Evolutionary conservation across 2,329 filamentous ascomycete genomes (phyloP).

Genomic region (Pyrenochaeta sp.): DNA sequence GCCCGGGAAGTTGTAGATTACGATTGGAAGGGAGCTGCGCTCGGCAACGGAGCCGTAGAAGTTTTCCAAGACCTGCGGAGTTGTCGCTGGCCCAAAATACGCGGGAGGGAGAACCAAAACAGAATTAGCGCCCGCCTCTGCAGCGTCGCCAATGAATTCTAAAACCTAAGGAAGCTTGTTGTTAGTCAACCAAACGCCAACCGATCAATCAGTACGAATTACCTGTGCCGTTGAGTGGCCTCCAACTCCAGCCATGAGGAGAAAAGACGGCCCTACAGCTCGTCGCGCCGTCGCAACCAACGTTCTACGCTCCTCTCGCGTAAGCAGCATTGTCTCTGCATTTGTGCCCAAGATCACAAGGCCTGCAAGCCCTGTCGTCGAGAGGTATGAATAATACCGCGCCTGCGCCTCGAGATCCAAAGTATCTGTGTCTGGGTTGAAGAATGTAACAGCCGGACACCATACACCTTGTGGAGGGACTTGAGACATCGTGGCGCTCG

Average conservation of each 20-base stretch:
- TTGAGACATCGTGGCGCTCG: conserved; percentile 10
- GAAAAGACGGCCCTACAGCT: conserved; percentile 49
- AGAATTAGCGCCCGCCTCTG: conserved; percentile 50
- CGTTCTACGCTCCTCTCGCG: conserved; percentile 49
- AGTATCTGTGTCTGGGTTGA: conserved; percentile 47
- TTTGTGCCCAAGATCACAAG: conserved; percentile 54
- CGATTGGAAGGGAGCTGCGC: conserved; percentile 66
- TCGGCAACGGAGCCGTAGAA: conserved; percentile 61
- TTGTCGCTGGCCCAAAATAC: conserved; percentile 55
- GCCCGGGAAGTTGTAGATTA: conserved; percentile 76
- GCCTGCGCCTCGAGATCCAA: conserved; percentile 50
- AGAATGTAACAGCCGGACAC: conserved; percentile 54
- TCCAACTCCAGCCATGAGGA: conserved; percentile 53
- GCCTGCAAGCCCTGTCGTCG: conserved; percentile 51
- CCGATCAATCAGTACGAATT: not conserved
- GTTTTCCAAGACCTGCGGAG: conserved; percentile 48
- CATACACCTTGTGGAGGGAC: conserved; percentile 31
- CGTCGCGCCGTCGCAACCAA: conserved; percentile 49
- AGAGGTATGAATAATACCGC: conserved; percentile 53
- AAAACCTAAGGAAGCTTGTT: conserved; percentile 16
- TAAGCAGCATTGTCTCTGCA: conserved; percentile 55
- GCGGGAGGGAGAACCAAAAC: conserved; percentile 52
- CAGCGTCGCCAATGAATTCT: conserved; percentile 50
- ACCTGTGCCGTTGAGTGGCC: conserved; percentile 53
- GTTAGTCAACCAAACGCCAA: not conserved